phyloP scores from a whole-genome alignment of 2,329 filamentous ascomycete genomes.

The Fusarium torreyae region DNA sequence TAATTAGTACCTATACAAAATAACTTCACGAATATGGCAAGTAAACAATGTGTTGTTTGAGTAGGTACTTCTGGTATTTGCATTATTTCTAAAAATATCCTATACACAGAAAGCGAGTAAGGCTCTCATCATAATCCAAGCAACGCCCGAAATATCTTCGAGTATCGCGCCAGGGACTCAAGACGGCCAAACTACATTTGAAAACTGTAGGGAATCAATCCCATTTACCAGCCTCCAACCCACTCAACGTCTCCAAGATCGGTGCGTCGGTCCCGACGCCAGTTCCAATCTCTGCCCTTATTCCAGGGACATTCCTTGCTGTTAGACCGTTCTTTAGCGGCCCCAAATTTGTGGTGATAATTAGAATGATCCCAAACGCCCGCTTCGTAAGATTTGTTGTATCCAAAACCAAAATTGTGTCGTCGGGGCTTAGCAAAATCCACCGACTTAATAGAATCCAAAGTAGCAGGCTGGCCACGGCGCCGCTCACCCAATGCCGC shows the following conservation, averaged over 20 bases:
- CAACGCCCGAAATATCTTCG: slow-evolving; percentile 46
- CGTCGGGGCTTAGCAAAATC: slow-evolving; percentile 64
- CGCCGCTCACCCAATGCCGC: slow-evolving; percentile 87
- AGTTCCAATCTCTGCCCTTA: slow-evolving; percentile 73
- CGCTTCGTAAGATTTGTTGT: slow-evolving; percentile 65
- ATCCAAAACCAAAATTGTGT: slow-evolving; percentile 61
- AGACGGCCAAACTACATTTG: slow-evolving; percentile 73
- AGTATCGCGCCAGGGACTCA: slow-evolving; percentile 43
- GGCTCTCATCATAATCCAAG: slow-evolving; percentile 55
- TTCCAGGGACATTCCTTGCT: slow-evolving; percentile 69
- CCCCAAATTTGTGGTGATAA: slow-evolving; percentile 52
- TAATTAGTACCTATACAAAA: background rate
- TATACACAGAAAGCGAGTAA: slow-evolving; percentile 78
- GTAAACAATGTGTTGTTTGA: slow-evolving; percentile 54
- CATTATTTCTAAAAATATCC: slow-evolving; percentile 61
- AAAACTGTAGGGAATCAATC: slow-evolving; percentile 59
- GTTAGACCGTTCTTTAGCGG: slow-evolving; percentile 58
- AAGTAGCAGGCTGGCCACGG: slow-evolving; percentile 70
- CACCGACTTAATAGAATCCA: slow-evolving; percentile 66
- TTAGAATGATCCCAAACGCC: slow-evolving; percentile 65
- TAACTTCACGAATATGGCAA: background rate
- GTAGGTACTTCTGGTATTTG: slow-evolving; percentile 79
- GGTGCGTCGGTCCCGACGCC: slow-evolving; percentile 73
- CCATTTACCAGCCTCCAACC: slow-evolving; percentile 90
- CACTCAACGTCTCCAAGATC: slow-evolving; percentile 90